These are phyloP conservation scores for Schwanniomyces vanrijiae DNA, from an alignment of 805 yeast genomes.

Conservation along the genomic window DNA sequence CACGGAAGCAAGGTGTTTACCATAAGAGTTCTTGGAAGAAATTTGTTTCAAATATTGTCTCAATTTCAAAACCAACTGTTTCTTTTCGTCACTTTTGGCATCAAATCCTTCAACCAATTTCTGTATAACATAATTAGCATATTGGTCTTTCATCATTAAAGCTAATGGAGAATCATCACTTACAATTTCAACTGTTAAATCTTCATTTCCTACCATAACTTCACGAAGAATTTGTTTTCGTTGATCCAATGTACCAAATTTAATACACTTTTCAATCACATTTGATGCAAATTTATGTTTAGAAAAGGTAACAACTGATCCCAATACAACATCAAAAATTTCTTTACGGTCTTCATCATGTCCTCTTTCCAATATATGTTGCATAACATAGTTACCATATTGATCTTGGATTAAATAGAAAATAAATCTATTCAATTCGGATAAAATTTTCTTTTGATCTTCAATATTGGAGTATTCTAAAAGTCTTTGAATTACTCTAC, in stretches of 20 bases:
- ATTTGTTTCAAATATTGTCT: conserved; percentile 77
- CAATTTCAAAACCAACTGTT: conserved; percentile 67
- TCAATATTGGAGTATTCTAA: conserved; percentile 70
- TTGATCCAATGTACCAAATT: conserved; percentile 66
- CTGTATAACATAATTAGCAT: conserved; percentile 96
- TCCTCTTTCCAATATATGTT: conserved; percentile 90
- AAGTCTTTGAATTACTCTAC: conserved; percentile 92
- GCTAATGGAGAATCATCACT: conserved; percentile 73
- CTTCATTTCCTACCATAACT: conserved; percentile 56
- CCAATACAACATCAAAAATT: conserved; percentile 67
- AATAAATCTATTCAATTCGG: conserved; percentile 70
- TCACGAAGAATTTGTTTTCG: conserved; percentile 62
- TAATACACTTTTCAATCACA: conserved; percentile 92
- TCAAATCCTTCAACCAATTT: conserved; percentile 82
- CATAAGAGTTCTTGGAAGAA: conserved; percentile 61
- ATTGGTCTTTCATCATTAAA: conserved; percentile 96
- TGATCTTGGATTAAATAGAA: conserved; percentile 87
- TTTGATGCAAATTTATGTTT: conserved; percentile 97
- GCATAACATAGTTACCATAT: conserved; percentile 97
- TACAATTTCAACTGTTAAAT: conserved; percentile 45
- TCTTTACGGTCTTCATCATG: conserved; percentile 54
- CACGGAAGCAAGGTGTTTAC: conserved; percentile 81
- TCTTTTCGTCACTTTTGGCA: conserved; percentile 60
- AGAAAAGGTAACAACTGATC: conserved; percentile 77
- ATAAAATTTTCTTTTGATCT: conserved; percentile 67